Evolutionary conservation across 768 basidiomycete genomes (phyloP).

Genomic region (Ephemerocybe angulata): DNA sequence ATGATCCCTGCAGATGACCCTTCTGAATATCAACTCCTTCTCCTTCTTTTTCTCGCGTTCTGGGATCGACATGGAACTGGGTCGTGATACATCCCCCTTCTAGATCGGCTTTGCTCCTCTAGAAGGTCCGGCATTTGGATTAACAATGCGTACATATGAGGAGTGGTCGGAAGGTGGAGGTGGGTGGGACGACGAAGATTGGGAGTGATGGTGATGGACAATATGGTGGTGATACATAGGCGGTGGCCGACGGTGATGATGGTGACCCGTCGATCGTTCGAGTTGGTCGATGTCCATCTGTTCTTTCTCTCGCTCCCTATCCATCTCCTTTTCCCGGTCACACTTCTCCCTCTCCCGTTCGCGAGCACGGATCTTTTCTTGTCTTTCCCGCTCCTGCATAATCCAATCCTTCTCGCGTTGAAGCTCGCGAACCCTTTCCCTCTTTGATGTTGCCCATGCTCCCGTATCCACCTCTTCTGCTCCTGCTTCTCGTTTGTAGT

Average conservation of each 20-base stretch:
- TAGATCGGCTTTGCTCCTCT: not conserved
- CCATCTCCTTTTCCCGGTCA: slow-evolving; percentile 15
- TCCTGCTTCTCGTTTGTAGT: slow-evolving; percentile 25
- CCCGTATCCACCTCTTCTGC: slow-evolving; percentile 27
- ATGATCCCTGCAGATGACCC: too few relatives aligned
- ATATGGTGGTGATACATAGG: slow-evolving; percentile 53
- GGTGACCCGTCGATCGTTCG: too few relatives aligned
- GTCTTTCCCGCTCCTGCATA: slow-evolving; percentile 18
- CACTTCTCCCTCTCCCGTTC: slow-evolving; percentile 23
- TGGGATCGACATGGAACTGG: not conserved
- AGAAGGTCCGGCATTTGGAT: too few relatives aligned
- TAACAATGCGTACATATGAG: too few relatives aligned
- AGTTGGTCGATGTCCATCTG: slow-evolving; percentile 10
- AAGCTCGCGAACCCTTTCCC: slow-evolving; percentile 28
- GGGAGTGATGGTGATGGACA: slow-evolving; percentile 33
- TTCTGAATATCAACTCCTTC: slow-evolving; percentile 10
- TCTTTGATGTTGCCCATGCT: too few relatives aligned
- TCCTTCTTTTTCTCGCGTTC: slow-evolving; percentile 17
- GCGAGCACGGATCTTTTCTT: slow-evolving; percentile 11
- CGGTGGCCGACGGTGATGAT: slow-evolving; percentile 44
- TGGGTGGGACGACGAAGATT: slow-evolving; percentile 9
- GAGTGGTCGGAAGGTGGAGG: slow-evolving; percentile 20
- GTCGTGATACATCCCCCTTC: slow-evolving; percentile 1
- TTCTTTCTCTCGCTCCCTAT: too few relatives aligned
- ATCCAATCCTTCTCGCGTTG: slow-evolving; percentile 20